A percentile compares a stretch with the other conserved stretches of the same genome.
phyloP scores from a whole-genome alignment of 2,329 filamentous ascomycete genomes.

The Fusarium sp. region DNA sequence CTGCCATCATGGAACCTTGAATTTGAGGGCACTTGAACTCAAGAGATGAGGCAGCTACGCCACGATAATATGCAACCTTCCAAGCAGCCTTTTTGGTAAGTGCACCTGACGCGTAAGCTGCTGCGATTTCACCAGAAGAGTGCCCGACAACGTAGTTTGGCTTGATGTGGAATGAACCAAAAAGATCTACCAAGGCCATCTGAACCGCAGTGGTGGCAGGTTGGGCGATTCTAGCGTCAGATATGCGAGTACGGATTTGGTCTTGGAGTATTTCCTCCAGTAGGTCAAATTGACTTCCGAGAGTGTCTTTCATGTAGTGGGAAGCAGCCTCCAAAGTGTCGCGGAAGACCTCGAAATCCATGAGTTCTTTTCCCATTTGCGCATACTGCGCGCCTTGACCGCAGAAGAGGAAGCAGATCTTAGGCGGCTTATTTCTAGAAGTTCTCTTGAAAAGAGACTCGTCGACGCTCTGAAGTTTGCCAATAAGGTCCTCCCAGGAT shows the following conservation, averaged over 20 bases:
- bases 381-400: conserved; percentile 60
- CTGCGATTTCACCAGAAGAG: conserved; percentile 62
- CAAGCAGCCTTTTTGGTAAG: conserved; percentile 56
- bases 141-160: conserved; percentile 57
- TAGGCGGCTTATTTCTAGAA: conserved; percentile 45
- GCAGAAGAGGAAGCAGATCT: conserved; percentile 58
- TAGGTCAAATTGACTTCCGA: conserved; percentile 53
- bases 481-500: conserved; percentile 51
- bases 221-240: conserved; percentile 55
- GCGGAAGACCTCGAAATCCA: conserved; percentile 58
- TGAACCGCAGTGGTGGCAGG: conserved; percentile 59
- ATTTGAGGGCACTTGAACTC: conserved; percentile 44
- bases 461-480: conserved; percentile 44
- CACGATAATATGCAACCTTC: conserved; percentile 58
- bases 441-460: conserved; percentile 42
- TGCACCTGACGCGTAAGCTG: conserved; percentile 56
- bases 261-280: conserved; percentile 53
- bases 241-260: conserved; percentile 47
- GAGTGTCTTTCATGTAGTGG: conserved; percentile 47
- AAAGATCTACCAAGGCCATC: conserved; percentile 57
- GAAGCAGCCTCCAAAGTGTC: conserved; percentile 54
- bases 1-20: conserved; percentile 58
- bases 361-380: conserved; percentile 57
- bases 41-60: conserved; percentile 52
- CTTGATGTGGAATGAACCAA: conserved; percentile 50